These are phyloP conservation scores for Ophiostoma sp. DNA, from an alignment of 2,329 filamentous ascomycete genomes.

Conservation along the genomic window DNA sequence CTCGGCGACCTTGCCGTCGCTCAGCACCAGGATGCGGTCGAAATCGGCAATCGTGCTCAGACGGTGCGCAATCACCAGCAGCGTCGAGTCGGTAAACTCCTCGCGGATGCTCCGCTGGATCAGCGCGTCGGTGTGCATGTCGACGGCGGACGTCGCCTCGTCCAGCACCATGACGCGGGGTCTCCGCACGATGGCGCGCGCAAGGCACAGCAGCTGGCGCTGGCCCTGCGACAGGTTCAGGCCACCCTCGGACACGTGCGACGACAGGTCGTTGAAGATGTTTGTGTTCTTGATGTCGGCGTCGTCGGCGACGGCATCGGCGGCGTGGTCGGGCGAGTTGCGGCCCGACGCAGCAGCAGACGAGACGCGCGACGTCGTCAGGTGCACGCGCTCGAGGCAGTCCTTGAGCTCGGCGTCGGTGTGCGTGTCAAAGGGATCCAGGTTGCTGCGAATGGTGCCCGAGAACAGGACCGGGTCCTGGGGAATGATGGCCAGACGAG, in stretches of 20 bases:
- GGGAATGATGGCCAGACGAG: slow-evolving; percentile 73
- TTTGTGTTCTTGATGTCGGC: slow-evolving; percentile 49
- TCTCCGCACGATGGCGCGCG: slow-evolving; percentile 63
- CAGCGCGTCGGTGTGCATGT: slow-evolving; percentile 68
- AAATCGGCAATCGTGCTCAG: slow-evolving; percentile 73
- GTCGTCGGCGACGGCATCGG: slow-evolving; percentile 27
- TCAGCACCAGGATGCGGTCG: slow-evolving; percentile 66
- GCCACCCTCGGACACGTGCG: slow-evolving; percentile 64
- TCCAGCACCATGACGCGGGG: slow-evolving; percentile 76
- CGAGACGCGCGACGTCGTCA: slow-evolving; percentile 39
- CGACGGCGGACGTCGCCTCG: slow-evolving; percentile 72
- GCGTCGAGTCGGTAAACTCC: slow-evolving; percentile 62
- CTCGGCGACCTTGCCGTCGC: slow-evolving; percentile 61
- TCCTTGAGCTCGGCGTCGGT: slow-evolving; percentile 63
- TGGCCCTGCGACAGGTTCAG: slow-evolving; percentile 72
- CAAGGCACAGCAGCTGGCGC: slow-evolving; percentile 68
- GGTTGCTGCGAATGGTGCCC: slow-evolving; percentile 68
- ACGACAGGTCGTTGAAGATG: slow-evolving; percentile 57
- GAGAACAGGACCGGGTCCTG: slow-evolving; percentile 77
- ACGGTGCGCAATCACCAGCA: slow-evolving; percentile 70
- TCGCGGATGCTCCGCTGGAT: slow-evolving; percentile 69
- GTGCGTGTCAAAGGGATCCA: slow-evolving; percentile 70
- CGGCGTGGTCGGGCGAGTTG: slow-evolving; percentile 33
- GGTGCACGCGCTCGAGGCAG: slow-evolving; percentile 63
- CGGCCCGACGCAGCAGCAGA: slow-evolving; percentile 35